Evolutionary conservation across 148 eudicot species (phyloP), one percentile per base, ranked within the genome.

Genomic region (Nyssa sinensis): DNA sequence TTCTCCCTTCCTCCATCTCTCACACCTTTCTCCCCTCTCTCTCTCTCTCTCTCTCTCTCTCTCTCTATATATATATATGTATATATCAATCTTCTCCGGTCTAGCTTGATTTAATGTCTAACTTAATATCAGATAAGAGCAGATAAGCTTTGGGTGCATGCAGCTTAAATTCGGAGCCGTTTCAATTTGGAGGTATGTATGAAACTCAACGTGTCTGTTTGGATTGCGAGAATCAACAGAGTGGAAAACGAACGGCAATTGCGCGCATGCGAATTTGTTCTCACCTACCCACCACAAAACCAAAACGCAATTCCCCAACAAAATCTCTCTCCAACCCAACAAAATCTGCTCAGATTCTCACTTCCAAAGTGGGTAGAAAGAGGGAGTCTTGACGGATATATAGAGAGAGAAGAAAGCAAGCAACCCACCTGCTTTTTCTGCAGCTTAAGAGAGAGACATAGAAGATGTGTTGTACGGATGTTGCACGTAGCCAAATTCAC

Each of bases 1-100:
- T 23, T 35, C 70, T 67, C 55, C 74, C 66, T 64, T 78, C 64
- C 29, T 82, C 79, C 79, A 82, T 79, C 64, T 67, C 63, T 33
- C 76, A 25, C 60, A 27, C 61, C 28, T 37, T 27, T 73, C 24
- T 41, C n/a, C 17, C 67, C 19, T 64, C 41, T 34, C 60, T 58
- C 9, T 37, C 57, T 67, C 25, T 41, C 51, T 41, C 31, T 69
- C 21, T 12, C 5, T 28, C n/a, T n/a, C n/a, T n/a, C n/a, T n/a
- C n/a, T n/a, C n/a, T n/a, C n/a, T n/a, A n/a, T n/a, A n/a, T n/a
- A n/a, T n/a, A n/a, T n/a, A n/a, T n/a, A n/a, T n/a, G n/a, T n/a
- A n/a, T n/a, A n/a, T n/a, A n/a, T n/a, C n/a, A n/a, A n/a, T n/a
- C 31, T 68, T 44, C 59, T 12, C 47, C 47, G 21, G n/a, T n/a